Percentiles rank a stretch among this genome's conserved stretches.
Evolutionary conservation across 495 filamentous ascomycete species (phyloP).

Genomic region (Aspergillus carlsbadensis): DNA sequence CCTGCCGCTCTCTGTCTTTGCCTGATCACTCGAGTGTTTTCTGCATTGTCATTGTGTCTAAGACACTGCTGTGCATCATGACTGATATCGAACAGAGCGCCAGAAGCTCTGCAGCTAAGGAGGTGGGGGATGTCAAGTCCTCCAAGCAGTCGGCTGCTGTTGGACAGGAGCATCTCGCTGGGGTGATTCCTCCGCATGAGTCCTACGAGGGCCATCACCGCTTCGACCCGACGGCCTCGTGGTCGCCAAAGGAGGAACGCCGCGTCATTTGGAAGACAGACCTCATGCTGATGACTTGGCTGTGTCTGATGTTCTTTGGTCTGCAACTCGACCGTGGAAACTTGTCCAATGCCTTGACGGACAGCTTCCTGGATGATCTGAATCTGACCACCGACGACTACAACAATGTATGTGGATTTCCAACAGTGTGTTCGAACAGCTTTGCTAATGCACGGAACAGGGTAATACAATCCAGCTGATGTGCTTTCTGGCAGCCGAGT

Average conservation of each 20-base stretch:
- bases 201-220: slow-evolving; percentile 49
- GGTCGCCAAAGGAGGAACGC: slow-evolving; percentile 53
- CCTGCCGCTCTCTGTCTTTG: background rate
- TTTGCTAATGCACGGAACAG: slow-evolving; percentile 10
- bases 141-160: slow-evolving; percentile 15
- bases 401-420: slow-evolving; percentile 33
- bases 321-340: slow-evolving; percentile 58
- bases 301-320: slow-evolving; percentile 52
- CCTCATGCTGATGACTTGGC: slow-evolving; percentile 45
- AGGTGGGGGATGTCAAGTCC: slow-evolving; percentile 5
- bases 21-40: no score
- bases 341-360: slow-evolving; percentile 51
- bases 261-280: slow-evolving; percentile 49
- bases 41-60: background rate
- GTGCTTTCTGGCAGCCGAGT: slow-evolving; percentile 33
- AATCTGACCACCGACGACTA: slow-evolving; percentile 50
- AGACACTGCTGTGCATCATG: background rate
- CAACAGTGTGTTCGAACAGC: slow-evolving; percentile 39
- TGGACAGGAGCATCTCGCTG: slow-evolving; percentile 25
- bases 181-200: slow-evolving; percentile 23
- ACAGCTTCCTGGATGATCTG: slow-evolving; percentile 53
- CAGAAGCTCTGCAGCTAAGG: slow-evolving; percentile 4
- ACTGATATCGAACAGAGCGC: slow-evolving; percentile 18
- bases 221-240: slow-evolving; percentile 50
- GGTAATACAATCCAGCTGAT: slow-evolving; percentile 34